These are phyloP conservation scores for Penicillium sp. DNA, from an alignment of 2,329 filamentous ascomycete genomes.

Conservation along the genomic window DNA sequence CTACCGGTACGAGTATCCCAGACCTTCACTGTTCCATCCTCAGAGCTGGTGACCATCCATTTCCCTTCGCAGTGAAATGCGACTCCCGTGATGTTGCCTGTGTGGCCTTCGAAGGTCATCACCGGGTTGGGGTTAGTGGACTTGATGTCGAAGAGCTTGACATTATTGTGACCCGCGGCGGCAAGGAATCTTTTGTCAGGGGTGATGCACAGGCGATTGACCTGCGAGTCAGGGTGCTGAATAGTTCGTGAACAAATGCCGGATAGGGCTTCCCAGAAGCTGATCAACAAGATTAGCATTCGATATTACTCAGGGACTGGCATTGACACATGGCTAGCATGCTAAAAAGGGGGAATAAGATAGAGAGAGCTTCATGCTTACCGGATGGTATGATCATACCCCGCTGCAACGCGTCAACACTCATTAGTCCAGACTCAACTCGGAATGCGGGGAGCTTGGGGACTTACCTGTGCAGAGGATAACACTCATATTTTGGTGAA, in stretches of 20 bases:
- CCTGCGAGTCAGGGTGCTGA: conserved; percentile 95
- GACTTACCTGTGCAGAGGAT: conserved; percentile 65
- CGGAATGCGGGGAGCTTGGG: conserved; percentile 17
- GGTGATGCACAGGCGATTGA: conserved; percentile 97
- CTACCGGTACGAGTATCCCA: conserved; percentile 88
- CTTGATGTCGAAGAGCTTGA: conserved; percentile 98
- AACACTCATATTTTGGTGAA: conserved; percentile 58
- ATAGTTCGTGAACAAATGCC: conserved; percentile 98
- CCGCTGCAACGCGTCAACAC: conserved; percentile 50
- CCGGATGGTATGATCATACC: conserved; percentile 76
- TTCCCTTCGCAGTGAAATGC: conserved; percentile 98
- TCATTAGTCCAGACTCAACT: conserved; percentile 18
- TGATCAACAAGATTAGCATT: conserved; percentile 36
- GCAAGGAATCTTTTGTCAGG: conserved; percentile 96
- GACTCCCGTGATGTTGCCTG: conserved; percentile 91
- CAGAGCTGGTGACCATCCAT: conserved; percentile 98
- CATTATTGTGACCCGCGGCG: conserved; percentile 75
- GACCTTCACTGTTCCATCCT: conserved; percentile 95
- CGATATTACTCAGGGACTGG: neutral
- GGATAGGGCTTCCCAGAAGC: conserved; percentile 97
- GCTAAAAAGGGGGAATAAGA: neutral
- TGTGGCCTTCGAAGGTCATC: conserved; percentile 93
- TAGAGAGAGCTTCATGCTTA: conserved; percentile 38
- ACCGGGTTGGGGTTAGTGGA: conserved; percentile 94
- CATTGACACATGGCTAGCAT: neutral